Evolutionary conservation across 2,329 filamentous ascomycete genomes (phyloP).

Genomic region (Colletotrichum salicis): DNA sequence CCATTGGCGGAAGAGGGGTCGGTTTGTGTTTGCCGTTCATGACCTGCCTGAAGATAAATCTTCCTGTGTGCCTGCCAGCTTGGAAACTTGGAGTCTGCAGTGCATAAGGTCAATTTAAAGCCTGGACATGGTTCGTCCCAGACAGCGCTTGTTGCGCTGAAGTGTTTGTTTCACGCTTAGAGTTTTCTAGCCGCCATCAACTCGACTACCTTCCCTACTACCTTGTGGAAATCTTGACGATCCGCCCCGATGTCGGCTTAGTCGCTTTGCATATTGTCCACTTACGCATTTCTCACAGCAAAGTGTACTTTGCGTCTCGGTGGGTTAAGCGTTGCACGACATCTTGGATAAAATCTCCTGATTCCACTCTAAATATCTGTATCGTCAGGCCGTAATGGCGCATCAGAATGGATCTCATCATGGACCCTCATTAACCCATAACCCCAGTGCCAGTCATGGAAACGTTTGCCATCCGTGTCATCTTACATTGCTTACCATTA

Average conservation of each 20-base stretch:
- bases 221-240: not conserved
- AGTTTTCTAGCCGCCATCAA: not conserved
- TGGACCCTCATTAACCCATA: not conserved
- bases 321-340: not conserved
- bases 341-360: not conserved
- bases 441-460: not conserved
- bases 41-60: slow-evolving; percentile 4
- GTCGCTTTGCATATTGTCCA: not conserved
- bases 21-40: not conserved
- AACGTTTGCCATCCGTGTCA: not conserved
- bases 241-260: not conserved
- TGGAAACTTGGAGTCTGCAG: slow-evolving; percentile 7
- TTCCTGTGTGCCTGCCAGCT: not conserved
- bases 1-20: slow-evolving; percentile 17
- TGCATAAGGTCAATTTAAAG: slow-evolving; percentile 25
- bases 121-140: slow-evolving; percentile 32
- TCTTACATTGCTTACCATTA: not conserved
- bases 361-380: not conserved
- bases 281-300: not conserved
- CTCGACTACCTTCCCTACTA: not conserved
- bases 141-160: not conserved
- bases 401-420: not conserved
- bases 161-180: slow-evolving; percentile 18
- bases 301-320: not conserved
- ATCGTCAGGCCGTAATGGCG: not conserved